Base-by-base conservation (phyloP, 768 basidiomycete genomes). In the Termitomyces heimii region DNA sequence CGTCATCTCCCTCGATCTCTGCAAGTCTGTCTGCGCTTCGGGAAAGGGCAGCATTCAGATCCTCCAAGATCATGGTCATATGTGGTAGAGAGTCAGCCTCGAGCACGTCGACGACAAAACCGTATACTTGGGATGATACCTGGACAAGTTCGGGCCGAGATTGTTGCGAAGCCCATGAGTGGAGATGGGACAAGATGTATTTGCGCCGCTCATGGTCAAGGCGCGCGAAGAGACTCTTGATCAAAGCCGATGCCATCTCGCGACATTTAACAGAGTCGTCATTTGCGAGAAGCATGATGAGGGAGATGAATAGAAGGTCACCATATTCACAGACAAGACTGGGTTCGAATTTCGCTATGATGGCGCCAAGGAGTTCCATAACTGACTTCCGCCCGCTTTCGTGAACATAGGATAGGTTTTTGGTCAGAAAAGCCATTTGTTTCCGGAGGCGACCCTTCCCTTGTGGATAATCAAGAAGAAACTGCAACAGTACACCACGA, bases 401-500 rank as follows among this genome's bases (percentile, higher is more conserved):
- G 68, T 92, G 84, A 40, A 86, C 81, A 67, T 98, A 99, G 2
- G 91, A 86, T 37, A 98, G 73, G 67, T 98, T 98, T 67, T 89
- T 91, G 22, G 92, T 92, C 32, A 99, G 78, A 75, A 97, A 97
- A 0, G 86, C 80, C 83, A 99, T 91, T 61, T 91, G 89, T 37
- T 85, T 88, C 39, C 84, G 87, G 8, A 99, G 78, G 13, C 96
- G 85, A 1, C 92, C 92, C 62, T 92, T 89, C 8, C 96, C 95
- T 70, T 98, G 96, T 3, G 96, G 96, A 66, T 98, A 99, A 64
- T 99, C 96, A 10, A 98, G 82, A 48, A 98, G 76, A 79, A 99
- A 99, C 66, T 95, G 93, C 39, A 98, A 82, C 26, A 96, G 78
- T 31, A 94, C 83, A 46, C 87, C 84, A 20, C 97, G 87, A 58